A percentile compares a stretch with the other conserved stretches of the same genome.
Conservation (phyloP, 768 basidiomycete species). For the Clitopilus passeckerianus region DNA sequence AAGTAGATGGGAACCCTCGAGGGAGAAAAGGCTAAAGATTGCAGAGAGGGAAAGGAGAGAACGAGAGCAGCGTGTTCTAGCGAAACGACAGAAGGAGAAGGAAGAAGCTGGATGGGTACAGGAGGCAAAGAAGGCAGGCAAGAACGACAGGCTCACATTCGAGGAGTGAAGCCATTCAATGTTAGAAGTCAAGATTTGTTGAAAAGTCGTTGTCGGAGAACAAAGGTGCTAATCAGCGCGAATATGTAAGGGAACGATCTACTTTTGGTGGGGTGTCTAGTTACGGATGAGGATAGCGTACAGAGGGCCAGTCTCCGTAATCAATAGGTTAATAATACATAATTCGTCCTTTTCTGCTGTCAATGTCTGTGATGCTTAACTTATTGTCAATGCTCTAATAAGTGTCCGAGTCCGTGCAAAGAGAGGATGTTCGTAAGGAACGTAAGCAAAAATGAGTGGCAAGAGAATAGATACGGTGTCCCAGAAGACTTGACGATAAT, state of each 20-base stretch:
- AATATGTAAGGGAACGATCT: neutral
- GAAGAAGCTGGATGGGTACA: slow-evolving; percentile 27
- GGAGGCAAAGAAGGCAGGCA: slow-evolving; percentile 16
- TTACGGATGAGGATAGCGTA: neutral
- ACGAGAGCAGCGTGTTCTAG: slow-evolving; percentile 31
- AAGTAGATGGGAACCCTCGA: slow-evolving; percentile 64
- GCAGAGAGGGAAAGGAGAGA: slow-evolving; percentile 45
- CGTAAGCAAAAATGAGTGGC: neutral
- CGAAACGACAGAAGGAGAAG: slow-evolving; percentile 37
- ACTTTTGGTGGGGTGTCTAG: neutral
- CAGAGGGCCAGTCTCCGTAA: neutral
- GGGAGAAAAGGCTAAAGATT: slow-evolving; percentile 44
- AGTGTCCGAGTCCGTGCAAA: neutral
- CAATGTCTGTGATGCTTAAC: neutral
- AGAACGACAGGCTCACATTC: slow-evolving; percentile 35
- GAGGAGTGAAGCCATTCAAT: slow-evolving; percentile 18
- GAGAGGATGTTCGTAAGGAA: neutral
- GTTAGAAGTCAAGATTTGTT: neutral
- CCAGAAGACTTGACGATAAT: neutral
- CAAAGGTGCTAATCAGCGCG: neutral
- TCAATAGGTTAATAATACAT: slow-evolving; percentile 17
- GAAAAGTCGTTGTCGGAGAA: neutral
- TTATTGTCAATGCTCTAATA: neutral
- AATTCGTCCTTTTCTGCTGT: slow-evolving; percentile 7
- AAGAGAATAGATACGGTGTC: neutral